Conservation (phyloP, 2,329 filamentous ascomycete species). For the Tolypocladium inflatum region DNA sequence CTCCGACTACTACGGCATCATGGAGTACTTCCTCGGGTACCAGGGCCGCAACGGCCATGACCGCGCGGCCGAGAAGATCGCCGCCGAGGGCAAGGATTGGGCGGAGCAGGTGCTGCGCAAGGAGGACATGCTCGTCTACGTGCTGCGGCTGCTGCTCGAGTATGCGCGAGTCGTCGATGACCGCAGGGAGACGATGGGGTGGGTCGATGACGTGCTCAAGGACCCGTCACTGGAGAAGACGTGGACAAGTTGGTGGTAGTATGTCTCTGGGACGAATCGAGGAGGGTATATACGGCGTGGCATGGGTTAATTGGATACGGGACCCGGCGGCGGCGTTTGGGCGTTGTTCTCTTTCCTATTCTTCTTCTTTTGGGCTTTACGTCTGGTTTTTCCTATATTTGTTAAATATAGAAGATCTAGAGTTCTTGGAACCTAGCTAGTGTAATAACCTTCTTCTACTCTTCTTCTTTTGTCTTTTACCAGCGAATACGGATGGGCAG, state of each 20-base stretch:
- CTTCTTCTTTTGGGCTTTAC: background rate
- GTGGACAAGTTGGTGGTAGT: conserved; percentile 17
- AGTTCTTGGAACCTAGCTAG: no score
- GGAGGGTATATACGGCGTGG: background rate
- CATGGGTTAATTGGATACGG: conserved; percentile 1
- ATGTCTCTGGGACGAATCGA: no score
- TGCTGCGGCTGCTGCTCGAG: conserved; percentile 53
- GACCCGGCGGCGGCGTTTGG: conserved; percentile 1
- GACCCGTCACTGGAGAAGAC: conserved; percentile 21
- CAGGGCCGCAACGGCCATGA: conserved; percentile 39
- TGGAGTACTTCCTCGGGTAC: conserved; percentile 66
- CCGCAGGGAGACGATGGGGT: conserved; percentile 42
- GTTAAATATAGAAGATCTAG: no score
- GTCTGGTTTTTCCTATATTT: no score
- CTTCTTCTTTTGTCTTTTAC: background rate
- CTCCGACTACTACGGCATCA: conserved; percentile 60
- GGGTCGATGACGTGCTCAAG: conserved; percentile 38
- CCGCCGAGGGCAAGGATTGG: conserved; percentile 57
- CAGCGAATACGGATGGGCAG: background rate
- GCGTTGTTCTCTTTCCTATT: background rate
- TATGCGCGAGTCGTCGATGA: conserved; percentile 49
- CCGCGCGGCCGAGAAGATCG: conserved; percentile 52
- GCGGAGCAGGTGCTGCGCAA: conserved; percentile 56
- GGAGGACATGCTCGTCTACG: conserved; percentile 68
- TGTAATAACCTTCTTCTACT: no score